These are phyloP conservation scores for Exophiala spinifera DNA, from an alignment of 2,329 filamentous ascomycete species.

Conservation along the genomic window DNA sequence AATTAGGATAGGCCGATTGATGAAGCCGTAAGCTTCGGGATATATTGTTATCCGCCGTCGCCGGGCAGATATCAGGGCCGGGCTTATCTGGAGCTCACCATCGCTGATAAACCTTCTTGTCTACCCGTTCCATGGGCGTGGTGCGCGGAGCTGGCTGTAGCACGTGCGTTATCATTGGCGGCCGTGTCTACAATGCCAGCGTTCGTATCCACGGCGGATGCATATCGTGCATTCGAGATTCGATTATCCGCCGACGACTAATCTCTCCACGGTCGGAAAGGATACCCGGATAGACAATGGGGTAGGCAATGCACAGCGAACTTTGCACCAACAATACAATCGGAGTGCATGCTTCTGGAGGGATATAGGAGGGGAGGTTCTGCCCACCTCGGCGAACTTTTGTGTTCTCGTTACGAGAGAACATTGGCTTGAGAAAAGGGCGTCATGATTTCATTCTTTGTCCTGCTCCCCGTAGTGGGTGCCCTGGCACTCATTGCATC, in stretches of 20 bases:
- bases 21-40: conserved; percentile 1
- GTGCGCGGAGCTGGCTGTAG: background rate
- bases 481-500: conserved; percentile 6
- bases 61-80: background rate
- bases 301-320: background rate
- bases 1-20: conserved; percentile 1
- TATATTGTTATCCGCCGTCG: conserved; percentile 7
- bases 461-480: conserved; percentile 7
- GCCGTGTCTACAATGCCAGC: background rate
- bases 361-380: conserved; percentile 3
- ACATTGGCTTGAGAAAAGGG: conserved; percentile 1
- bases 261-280: background rate
- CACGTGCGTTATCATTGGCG: background rate
- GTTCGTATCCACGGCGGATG: background rate
- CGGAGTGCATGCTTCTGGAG: conserved; percentile 1
- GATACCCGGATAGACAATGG: background rate
- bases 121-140: background rate
- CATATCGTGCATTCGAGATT: conserved; percentile 1
- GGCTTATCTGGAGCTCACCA: background rate
- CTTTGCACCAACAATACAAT: background rate
- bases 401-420: conserved; percentile 1
- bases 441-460: conserved; percentile 9
- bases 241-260: conserved; percentile 6
- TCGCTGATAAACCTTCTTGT: conserved; percentile 1
- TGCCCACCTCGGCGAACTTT: background rate